A percentile compares a stretch with the other conserved stretches of the same genome.
Evolutionary conservation across 768 basidiomycete species (phyloP).

Genomic region (Lentinus brumalis): DNA sequence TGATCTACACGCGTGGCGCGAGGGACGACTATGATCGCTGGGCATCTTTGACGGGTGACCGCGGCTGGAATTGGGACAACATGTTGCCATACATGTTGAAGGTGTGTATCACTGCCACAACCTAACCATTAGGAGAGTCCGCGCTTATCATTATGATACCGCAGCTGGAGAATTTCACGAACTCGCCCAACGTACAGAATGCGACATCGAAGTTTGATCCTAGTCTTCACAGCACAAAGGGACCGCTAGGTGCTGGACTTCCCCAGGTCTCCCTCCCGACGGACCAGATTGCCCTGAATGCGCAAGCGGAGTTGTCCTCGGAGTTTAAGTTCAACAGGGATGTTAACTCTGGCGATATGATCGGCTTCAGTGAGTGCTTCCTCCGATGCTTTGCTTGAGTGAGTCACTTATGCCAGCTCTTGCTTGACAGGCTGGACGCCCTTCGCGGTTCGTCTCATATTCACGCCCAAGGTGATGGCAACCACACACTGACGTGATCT

Average conservation of each 20-base stretch:
- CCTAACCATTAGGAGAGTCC: not conserved
- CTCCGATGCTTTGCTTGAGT: not conserved
- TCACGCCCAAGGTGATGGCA: not conserved
- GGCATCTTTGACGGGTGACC: not conserved
- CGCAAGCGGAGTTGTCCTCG: not conserved
- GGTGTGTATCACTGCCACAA: not conserved
- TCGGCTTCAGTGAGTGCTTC: constrained; percentile 3
- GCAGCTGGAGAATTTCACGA: not conserved
- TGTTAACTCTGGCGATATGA: constrained; percentile 1
- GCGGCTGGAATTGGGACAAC: constrained; percentile 2
- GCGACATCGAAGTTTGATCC: not conserved
- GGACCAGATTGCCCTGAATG: not conserved
- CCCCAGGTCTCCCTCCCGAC: not conserved
- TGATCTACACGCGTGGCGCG: constrained; percentile 1
- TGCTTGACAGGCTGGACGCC: not conserved
- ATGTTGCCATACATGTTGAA: constrained; percentile 2
- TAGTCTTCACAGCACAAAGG: not conserved
- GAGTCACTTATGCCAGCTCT: not conserved
- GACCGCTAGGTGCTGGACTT: not conserved
- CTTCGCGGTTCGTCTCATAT: not conserved
- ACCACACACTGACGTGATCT: not conserved
- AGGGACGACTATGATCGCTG: constrained; percentile 2
- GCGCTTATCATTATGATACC: not conserved
- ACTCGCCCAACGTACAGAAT: not conserved
- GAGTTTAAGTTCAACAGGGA: constrained; percentile 5